Percentiles rank a stretch among this genome's conserved stretches.
Evolutionary conservation across 2,329 filamentous ascomycete genomes (phyloP).

Genomic region (Berkeleyomyces basicola): DNA sequence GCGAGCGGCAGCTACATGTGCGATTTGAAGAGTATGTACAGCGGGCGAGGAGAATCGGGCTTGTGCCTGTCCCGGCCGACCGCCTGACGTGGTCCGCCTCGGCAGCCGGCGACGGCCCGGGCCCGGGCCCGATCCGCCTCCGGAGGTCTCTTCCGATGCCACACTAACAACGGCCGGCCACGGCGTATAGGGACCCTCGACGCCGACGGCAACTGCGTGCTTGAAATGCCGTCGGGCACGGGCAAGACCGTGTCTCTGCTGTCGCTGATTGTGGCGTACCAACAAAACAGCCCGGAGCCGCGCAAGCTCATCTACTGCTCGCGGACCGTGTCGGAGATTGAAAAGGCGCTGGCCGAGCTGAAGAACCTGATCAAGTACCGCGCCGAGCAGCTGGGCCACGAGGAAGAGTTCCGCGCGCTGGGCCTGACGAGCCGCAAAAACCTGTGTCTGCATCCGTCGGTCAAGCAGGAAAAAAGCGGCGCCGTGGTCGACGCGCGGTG

Average conservation of each 20-base stretch:
- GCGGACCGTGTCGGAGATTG: constrained; percentile 99
- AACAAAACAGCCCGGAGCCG: constrained; percentile 82
- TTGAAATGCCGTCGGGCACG: constrained; percentile 98
- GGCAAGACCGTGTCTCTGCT: constrained; percentile 93
- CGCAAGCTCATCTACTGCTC: constrained; percentile 98
- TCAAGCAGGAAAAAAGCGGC: constrained; percentile 92
- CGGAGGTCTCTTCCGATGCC: not conserved
- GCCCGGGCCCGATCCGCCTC: too few relatives aligned
- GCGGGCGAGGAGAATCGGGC: too few relatives aligned
- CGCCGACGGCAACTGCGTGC: constrained; percentile 81
- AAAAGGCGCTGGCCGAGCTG: constrained; percentile 86
- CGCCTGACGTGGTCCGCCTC: too few relatives aligned
- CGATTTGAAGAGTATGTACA: constrained; percentile 33
- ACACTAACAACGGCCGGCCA: constrained; percentile 3
- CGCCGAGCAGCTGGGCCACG: constrained; percentile 68
- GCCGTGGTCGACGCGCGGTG: constrained; percentile 89
- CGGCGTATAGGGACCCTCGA: constrained; percentile 53
- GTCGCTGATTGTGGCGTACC: constrained; percentile 91
- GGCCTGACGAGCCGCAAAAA: constrained; percentile 96
- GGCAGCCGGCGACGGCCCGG: too few relatives aligned
- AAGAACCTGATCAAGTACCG: constrained; percentile 92
- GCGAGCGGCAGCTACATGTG: constrained; percentile 34
- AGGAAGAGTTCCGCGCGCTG: constrained; percentile 84
- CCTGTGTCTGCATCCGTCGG: constrained; percentile 84
- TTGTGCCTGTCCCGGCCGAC: too few relatives aligned